phyloP scores from a whole-genome alignment of 768 basidiomycete genomes.

The Tulasnella sp. region DNA sequence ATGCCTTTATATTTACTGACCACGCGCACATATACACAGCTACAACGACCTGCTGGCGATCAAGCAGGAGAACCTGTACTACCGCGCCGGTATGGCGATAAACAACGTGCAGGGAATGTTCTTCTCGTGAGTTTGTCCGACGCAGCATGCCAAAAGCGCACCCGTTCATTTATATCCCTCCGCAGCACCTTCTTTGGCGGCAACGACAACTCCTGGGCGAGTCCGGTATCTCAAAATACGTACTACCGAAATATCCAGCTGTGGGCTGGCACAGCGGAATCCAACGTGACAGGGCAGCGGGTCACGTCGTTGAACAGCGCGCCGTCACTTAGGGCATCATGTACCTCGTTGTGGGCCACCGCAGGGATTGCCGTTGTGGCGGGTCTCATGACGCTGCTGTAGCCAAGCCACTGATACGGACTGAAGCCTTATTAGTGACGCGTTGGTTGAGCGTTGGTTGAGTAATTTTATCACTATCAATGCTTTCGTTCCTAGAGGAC shows the following conservation, averaged over 20 bases:
- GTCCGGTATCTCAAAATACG: constrained; percentile 50
- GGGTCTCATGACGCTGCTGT: neutral
- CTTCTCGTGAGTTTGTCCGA: constrained; percentile 47
- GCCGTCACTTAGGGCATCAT: neutral
- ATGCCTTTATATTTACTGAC: constrained; percentile 31
- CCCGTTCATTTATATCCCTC: neutral
- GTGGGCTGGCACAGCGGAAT: constrained; percentile 41
- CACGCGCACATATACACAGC: constrained; percentile 65
- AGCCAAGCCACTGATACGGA: too few species aligned
- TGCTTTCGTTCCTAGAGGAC: too few species aligned
- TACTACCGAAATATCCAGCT: constrained; percentile 67
- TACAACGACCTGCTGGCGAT: constrained; percentile 58
- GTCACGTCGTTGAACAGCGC: constrained; percentile 2
- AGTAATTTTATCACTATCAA: too few species aligned
- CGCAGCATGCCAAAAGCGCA: neutral
- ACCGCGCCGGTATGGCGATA: constrained; percentile 44
- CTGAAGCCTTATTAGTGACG: too few species aligned
- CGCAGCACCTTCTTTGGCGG: constrained; percentile 77
- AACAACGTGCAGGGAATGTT: constrained; percentile 50
- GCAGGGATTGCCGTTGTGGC: neutral
- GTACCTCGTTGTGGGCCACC: neutral
- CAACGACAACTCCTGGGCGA: constrained; percentile 57
- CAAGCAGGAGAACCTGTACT: constrained; percentile 46
- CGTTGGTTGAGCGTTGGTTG: too few species aligned
- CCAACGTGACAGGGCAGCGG: constrained; percentile 7